phyloP scores from a whole-genome alignment of 2,329 filamentous ascomycete species.

The Lecanosticta acicola region DNA sequence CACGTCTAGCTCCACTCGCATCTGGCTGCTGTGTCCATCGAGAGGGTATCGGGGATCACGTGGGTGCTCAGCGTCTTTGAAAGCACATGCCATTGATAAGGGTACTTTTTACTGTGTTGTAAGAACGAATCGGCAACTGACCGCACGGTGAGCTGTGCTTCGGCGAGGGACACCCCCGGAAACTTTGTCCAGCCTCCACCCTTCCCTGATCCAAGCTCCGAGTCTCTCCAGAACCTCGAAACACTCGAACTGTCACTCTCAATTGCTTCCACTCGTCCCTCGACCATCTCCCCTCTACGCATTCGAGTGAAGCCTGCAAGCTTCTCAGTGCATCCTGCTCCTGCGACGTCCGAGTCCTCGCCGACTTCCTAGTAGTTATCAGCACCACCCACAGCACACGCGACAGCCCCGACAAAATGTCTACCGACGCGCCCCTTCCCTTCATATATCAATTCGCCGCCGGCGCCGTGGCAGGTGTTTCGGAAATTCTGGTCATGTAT shows the following conservation, averaged over 20 bases:
- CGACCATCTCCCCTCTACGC: background rate
- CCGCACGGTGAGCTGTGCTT: background rate
- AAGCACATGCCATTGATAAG: no score
- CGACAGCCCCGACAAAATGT: slow-evolving; percentile 33
- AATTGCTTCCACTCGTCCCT: background rate
- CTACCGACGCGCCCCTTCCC: slow-evolving; percentile 67
- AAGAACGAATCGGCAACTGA: background rate
- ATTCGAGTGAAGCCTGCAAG: background rate
- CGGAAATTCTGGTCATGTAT: slow-evolving; percentile 74
- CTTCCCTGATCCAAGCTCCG: background rate
- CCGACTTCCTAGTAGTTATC: background rate
- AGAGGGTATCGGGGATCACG: no score
- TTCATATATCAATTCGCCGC: slow-evolving; percentile 95
- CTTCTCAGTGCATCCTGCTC: background rate
- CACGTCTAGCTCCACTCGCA: no score
- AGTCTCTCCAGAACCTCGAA: background rate
- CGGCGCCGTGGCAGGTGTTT: slow-evolving; percentile 95
- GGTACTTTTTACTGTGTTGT: no score
- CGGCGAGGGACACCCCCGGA: background rate
- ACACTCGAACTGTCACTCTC: background rate
- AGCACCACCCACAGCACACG: background rate
- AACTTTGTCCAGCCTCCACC: background rate
- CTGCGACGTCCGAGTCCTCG: background rate
- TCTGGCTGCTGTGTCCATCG: no score
- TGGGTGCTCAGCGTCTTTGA: no score